Percentiles rank a stretch among this genome's conserved stretches.
These are phyloP conservation scores for Scedosporium dehoogii DNA, from an alignment of 2,329 filamentous ascomycete genomes.

Conservation along the genomic window DNA sequence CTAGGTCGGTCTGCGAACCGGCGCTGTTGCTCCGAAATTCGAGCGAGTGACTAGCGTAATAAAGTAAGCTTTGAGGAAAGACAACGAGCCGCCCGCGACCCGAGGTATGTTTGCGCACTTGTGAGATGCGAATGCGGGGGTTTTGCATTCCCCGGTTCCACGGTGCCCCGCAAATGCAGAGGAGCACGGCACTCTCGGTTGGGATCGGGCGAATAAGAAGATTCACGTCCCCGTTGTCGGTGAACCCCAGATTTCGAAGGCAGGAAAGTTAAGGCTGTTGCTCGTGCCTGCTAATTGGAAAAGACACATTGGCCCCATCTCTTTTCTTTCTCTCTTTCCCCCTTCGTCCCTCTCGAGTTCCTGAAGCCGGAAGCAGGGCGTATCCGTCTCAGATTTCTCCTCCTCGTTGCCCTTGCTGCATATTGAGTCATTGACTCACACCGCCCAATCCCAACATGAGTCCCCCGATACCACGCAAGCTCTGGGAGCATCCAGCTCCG, in stretches of 20 bases:
- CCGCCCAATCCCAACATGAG: not conserved
- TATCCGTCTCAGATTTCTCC: too few relatives aligned
- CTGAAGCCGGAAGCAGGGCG: not conserved
- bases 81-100: too few relatives aligned
- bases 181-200: too few relatives aligned
- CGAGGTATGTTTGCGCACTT: too few relatives aligned
- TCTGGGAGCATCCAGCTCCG: slow-evolving; percentile 58
- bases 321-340: not conserved
- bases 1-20: too few relatives aligned
- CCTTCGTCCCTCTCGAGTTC: not conserved
- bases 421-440: not conserved
- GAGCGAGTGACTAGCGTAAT: not conserved
- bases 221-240: too few relatives aligned
- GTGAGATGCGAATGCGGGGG: not conserved
- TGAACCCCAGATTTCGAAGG: not conserved
- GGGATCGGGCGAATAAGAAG: too few relatives aligned
- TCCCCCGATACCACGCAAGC: slow-evolving; percentile 40
- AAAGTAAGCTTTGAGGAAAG: not conserved
- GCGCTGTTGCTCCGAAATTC: too few relatives aligned
- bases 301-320: not conserved
- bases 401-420: too few relatives aligned
- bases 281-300: too few relatives aligned
- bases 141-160: not conserved
- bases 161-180: not conserved
- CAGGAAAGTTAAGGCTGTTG: not conserved